Evolutionary conservation across 805 yeast genomes (phyloP).

Genomic region (Barnettozyma salicaria): DNA sequence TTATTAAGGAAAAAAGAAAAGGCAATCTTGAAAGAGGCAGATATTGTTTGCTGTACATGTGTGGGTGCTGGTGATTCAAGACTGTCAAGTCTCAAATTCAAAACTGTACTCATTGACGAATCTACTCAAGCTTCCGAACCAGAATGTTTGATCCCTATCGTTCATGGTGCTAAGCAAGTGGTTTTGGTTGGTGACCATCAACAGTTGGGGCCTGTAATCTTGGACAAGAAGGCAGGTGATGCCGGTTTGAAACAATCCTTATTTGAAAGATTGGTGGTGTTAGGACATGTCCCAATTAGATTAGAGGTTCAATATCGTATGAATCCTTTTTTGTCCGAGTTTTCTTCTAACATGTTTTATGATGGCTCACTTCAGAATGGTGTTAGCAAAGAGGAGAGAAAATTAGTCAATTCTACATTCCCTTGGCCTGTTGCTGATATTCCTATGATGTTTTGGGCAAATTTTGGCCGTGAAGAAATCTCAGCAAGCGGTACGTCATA

Average conservation of each 20-base stretch:
- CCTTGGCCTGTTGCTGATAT: constrained; percentile 86
- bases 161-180: constrained; percentile 84
- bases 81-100: constrained; percentile 48
- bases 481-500: constrained; percentile 76
- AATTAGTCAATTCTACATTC: constrained; percentile 48
- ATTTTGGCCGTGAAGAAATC: constrained; percentile 83
- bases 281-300: constrained; percentile 81
- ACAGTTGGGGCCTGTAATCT: constrained; percentile 88
- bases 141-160: constrained; percentile 82
- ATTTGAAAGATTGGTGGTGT: constrained; percentile 75
- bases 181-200: constrained; percentile 93
- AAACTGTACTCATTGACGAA: constrained; percentile 85
- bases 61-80: constrained; percentile 84
- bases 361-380: constrained; percentile 92
- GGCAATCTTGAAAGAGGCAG: constrained; percentile 47
- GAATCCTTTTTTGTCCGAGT: constrained; percentile 85
- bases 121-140: constrained; percentile 94
- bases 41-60: constrained; percentile 87
- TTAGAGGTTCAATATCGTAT: constrained; percentile 91
- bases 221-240: constrained; percentile 72
- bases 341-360: constrained; percentile 86
- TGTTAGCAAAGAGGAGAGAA: constrained; percentile 70
- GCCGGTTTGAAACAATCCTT: constrained; percentile 85
- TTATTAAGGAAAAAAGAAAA: constrained; percentile 44
- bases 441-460: constrained; percentile 97